Conservation (phyloP, 148 eudicot genomes). For the Pouteria glomerata region DNA sequence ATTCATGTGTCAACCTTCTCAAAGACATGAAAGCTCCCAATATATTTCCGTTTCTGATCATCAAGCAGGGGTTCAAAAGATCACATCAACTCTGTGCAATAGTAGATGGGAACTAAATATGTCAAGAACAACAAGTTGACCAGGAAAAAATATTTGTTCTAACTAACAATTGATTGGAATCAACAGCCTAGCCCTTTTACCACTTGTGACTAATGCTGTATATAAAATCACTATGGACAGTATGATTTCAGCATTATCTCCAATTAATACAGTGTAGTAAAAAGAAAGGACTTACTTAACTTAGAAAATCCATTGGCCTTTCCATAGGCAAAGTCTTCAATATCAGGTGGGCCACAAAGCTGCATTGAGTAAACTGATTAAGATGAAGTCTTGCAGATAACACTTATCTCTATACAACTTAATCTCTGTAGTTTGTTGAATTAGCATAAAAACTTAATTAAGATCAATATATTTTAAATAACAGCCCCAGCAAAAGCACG, state of each 20-base stretch:
- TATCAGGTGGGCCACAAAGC: constrained; percentile 52
- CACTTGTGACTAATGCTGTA: not conserved
- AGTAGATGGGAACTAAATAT: not conserved
- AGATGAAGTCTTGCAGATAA: not conserved
- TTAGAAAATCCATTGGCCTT: constrained; percentile 30
- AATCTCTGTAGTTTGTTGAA: not conserved
- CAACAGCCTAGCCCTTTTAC: not conserved
- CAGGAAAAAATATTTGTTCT: too few species aligned
- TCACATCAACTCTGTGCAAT: not conserved
- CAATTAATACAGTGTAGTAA: not conserved
- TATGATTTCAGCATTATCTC: not conserved
- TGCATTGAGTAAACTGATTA: constrained; percentile 19
- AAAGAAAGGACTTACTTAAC: constrained; percentile 34
- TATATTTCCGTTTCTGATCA: not conserved
- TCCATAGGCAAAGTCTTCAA: constrained; percentile 69
- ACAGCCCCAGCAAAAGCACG: not conserved
- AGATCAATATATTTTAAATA: not conserved
- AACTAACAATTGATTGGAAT: not conserved
- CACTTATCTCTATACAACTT: not conserved
- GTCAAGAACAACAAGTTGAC: not conserved
- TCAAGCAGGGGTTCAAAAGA: not conserved
- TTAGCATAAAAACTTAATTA: not conserved
- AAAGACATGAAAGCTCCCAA: not conserved
- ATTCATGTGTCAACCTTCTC: not conserved
- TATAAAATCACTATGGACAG: not conserved